A percentile compares a stretch with the other conserved stretches of the same genome.
Conservation (phyloP, 2,329 filamentous ascomycete genomes). For the Fusarium ramigenum region DNA sequence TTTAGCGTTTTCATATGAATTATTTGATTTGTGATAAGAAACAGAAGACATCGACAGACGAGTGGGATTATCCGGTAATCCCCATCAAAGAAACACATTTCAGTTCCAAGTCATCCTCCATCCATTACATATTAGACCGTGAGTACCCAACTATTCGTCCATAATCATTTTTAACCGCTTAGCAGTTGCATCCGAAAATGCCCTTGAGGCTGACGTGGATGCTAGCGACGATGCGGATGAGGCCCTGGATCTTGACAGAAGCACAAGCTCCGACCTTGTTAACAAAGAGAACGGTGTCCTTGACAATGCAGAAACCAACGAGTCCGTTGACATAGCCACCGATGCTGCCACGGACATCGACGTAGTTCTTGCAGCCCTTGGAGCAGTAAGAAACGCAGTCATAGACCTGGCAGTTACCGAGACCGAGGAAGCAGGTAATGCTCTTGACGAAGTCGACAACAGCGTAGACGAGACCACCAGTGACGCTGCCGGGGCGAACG, state of each 20-base stretch:
- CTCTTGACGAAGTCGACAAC: slow-evolving; percentile 39
- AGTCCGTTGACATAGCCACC: slow-evolving; percentile 45
- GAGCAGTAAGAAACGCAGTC: slow-evolving; percentile 52
- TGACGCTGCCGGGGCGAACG: slow-evolving; percentile 39
- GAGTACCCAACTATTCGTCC: not conserved
- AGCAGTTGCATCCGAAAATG: slow-evolving; percentile 49
- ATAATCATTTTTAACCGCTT: slow-evolving; percentile 9
- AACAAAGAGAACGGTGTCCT: slow-evolving; percentile 44
- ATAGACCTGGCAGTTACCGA: slow-evolving; percentile 45
- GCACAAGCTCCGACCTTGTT: slow-evolving; percentile 40
- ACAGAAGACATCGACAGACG: slow-evolving; percentile 3
- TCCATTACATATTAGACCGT: slow-evolving; percentile 17
- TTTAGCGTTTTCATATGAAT: slow-evolving; percentile 9
- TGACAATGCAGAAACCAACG: slow-evolving; percentile 47
- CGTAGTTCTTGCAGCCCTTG: slow-evolving; percentile 52
- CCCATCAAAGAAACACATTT: slow-evolving; percentile 6
- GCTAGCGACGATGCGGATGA: slow-evolving; percentile 48
- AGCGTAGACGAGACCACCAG: slow-evolving; percentile 39
- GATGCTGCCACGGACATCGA: slow-evolving; percentile 45
- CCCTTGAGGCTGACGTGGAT: slow-evolving; percentile 44
- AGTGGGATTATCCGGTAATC: slow-evolving; percentile 23
- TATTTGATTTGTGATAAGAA: slow-evolving; percentile 4
- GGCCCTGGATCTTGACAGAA: slow-evolving; percentile 42
- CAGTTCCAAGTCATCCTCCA: slow-evolving; percentile 4
- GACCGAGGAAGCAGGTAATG: slow-evolving; percentile 45